Conservation (phyloP, 306 rosid species). For the Geum urbanum region DNA sequence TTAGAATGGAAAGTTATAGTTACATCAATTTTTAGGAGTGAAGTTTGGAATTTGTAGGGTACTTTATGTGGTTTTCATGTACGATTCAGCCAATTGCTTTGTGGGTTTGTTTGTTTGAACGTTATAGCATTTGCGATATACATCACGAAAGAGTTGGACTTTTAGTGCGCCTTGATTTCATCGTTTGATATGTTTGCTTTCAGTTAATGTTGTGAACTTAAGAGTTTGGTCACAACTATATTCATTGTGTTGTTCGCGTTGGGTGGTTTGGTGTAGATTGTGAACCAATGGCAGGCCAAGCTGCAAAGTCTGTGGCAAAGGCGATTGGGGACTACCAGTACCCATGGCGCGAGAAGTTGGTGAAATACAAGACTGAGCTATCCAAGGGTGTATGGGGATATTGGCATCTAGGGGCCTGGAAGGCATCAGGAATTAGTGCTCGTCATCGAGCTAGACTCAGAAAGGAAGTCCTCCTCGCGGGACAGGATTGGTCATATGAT, state of each 20-base stretch:
- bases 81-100: background rate
- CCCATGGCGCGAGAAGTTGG: conserved; percentile 74
- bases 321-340: conserved; percentile 59
- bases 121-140: background rate
- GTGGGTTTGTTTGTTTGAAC: background rate
- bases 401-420: conserved; percentile 94
- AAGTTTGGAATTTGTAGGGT: background rate
- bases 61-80: background rate
- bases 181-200: background rate
- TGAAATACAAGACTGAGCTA: conserved; percentile 55
- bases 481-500: conserved; percentile 74
- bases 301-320: conserved; percentile 47
- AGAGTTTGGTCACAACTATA: background rate
- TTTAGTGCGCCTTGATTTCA: background rate
- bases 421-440: conserved; percentile 67
- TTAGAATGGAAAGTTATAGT: background rate
- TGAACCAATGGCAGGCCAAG: conserved; percentile 58
- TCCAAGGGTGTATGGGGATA: conserved; percentile 86
- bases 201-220: background rate
- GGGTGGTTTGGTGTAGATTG: conserved; percentile 14
- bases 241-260: conserved; percentile 12
- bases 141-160: background rate
- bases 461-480: conserved; percentile 73
- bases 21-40: background rate
- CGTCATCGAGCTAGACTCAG: conserved; percentile 66